Evolutionary conservation across 2,329 filamentous ascomycete species (phyloP).

Genomic region (Ascocoryne sarcoides): DNA sequence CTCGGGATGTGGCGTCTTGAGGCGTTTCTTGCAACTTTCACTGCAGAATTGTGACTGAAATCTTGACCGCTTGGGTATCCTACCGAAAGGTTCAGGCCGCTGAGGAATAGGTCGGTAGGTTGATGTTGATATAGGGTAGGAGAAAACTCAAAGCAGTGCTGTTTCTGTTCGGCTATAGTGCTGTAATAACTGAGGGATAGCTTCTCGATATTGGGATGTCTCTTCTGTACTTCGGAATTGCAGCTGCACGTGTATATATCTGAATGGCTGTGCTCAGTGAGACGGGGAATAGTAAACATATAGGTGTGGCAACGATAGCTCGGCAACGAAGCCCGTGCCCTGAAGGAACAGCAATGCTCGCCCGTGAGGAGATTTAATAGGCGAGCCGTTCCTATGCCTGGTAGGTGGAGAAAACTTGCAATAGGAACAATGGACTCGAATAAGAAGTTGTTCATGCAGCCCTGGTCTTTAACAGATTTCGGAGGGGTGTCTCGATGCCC

Average conservation of each 20-base stretch:
- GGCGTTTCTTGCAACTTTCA: conserved; percentile 19
- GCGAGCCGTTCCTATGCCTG: conserved; percentile 11
- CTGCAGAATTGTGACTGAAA: conserved; percentile 23
- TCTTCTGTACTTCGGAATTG: conserved; percentile 18
- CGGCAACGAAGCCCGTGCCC: not conserved
- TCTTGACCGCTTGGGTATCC: conserved; percentile 16
- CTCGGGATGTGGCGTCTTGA: conserved; percentile 19
- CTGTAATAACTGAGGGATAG: too few species aligned
- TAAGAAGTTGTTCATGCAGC: conserved; percentile 22
- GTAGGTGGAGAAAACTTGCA: conserved; percentile 8
- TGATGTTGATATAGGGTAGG: not conserved
- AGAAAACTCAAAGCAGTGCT: conserved; percentile 1
- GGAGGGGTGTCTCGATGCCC: conserved; percentile 17
- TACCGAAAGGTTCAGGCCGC: conserved; percentile 24
- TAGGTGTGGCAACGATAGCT: not conserved
- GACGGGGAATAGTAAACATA: not conserved
- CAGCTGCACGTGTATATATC: conserved; percentile 16
- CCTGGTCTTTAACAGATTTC: conserved; percentile 12
- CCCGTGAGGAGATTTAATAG: conserved; percentile 12
- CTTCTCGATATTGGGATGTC: conserved; percentile 8
- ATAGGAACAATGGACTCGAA: conserved; percentile 14
- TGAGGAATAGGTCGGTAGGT: not conserved
- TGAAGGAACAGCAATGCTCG: not conserved
- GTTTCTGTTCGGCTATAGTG: not conserved
- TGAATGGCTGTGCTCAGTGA: conserved; percentile 8